These are phyloP conservation scores for Umbelopsis sp. DNA, from an alignment of 192 early-diverging fungal genomes.

Conservation along the genomic window DNA sequence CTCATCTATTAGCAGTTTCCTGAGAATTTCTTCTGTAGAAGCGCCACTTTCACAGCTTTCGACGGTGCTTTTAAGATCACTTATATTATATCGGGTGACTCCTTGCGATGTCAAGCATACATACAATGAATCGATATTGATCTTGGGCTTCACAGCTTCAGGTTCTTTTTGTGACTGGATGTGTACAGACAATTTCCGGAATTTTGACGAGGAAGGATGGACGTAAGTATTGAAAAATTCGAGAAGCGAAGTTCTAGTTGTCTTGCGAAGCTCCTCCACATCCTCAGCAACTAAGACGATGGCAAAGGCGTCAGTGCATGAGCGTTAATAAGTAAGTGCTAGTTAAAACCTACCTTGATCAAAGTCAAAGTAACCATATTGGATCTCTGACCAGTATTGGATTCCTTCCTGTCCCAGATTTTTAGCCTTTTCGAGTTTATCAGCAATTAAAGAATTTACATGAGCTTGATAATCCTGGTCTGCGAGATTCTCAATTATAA, in stretches of 20 bases:
- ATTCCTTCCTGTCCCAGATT: slow-evolving; percentile 72
- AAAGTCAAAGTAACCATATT: slow-evolving; percentile 76
- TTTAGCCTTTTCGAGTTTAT: slow-evolving; percentile 74
- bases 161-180: slow-evolving; percentile 53
- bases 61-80: slow-evolving; percentile 34
- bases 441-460: slow-evolving; percentile 62
- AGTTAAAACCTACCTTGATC: slow-evolving; percentile 37
- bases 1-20: slow-evolving; percentile 37
- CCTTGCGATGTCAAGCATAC: slow-evolving; percentile 35
- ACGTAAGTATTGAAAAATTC: slow-evolving; percentile 66
- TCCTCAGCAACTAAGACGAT: slow-evolving; percentile 49
- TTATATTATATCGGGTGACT: slow-evolving; percentile 27
- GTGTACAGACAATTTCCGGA: slow-evolving; percentile 73
- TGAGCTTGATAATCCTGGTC: slow-evolving; percentile 68
- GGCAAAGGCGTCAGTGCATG: background rate
- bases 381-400: slow-evolving; percentile 70
- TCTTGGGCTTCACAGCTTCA: slow-evolving; percentile 29
- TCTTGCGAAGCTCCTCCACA: slow-evolving; percentile 55
- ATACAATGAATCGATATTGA: slow-evolving; percentile 43
- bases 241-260: slow-evolving; percentile 51
- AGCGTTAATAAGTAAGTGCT: background rate
- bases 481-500: slow-evolving; percentile 58
- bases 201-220: slow-evolving; percentile 47
- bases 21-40: slow-evolving; percentile 27
- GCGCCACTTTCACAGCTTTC: slow-evolving; percentile 34